A percentile compares a stretch with the other conserved stretches of the same genome.
Conservation (phyloP, 768 basidiomycete species). For the Hygrophorus pudorinus region DNA sequence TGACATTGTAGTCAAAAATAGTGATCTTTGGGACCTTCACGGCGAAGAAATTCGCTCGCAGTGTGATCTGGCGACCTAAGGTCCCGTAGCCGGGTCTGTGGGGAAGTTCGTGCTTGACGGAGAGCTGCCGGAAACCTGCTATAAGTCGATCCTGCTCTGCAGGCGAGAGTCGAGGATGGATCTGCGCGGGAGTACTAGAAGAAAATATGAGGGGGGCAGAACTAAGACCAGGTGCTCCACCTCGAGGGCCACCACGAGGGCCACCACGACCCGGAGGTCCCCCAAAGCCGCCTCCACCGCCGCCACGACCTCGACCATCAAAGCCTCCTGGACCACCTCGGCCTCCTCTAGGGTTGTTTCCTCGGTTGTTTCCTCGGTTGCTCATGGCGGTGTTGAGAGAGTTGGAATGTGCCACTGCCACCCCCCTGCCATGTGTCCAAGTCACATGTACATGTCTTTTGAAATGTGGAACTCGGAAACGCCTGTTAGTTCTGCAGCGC, state of each 20-base stretch:
- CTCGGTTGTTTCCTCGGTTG: neutral
- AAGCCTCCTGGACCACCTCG: constrained; percentile 8
- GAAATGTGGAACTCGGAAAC: too few relatives aligned
- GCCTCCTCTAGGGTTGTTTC: neutral
- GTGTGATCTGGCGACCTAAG: constrained; percentile 31
- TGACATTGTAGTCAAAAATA: constrained; percentile 48
- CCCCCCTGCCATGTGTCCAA: too few relatives aligned
- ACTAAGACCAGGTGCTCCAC: constrained; percentile 11
- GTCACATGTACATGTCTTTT: too few relatives aligned
- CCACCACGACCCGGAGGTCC: constrained; percentile 16
- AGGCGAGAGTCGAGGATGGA: constrained; percentile 26
- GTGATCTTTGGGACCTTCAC: constrained; percentile 35
- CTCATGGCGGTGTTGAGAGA: neutral
- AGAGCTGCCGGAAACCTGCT: constrained; percentile 24
- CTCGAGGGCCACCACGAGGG: constrained; percentile 10
- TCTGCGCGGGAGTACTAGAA: constrained; percentile 22
- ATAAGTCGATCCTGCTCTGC: constrained; percentile 28
- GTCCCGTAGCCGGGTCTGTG: constrained; percentile 51
- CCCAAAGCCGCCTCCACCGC: constrained; percentile 15
- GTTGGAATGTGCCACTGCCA: too few relatives aligned
- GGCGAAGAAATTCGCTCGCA: constrained; percentile 59
- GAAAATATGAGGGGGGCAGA: constrained; percentile 28
- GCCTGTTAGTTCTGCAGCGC: too few relatives aligned
- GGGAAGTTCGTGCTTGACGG: constrained; percentile 27
- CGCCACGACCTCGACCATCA: constrained; percentile 14